Evolutionary conservation across 345 rosid genomes (phyloP), one percentile per base, ranked within the genome.

Genomic region (Brassica incana): DNA sequence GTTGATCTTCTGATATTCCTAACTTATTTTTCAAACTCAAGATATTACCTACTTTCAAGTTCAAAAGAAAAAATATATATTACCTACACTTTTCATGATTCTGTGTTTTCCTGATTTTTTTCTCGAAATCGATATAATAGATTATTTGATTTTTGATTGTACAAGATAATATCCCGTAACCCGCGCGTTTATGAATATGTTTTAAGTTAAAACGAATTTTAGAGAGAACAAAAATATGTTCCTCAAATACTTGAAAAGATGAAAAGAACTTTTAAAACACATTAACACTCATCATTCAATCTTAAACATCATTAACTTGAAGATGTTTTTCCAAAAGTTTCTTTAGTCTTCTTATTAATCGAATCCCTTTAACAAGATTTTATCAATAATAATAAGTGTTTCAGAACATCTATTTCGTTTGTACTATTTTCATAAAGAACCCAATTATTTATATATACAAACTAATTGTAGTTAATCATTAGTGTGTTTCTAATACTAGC

Each of bases 1-100:
- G 16, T 40, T 64, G 72, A 80, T 35, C 48, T 8, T 65, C 48
- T 8, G 29, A 15, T 65, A 7, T 65, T 7, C 68, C 2, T 33
- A 52, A 50, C 2, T 12, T 52, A n/a, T 15, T 33, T 64, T 33
- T 7, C 0, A 2, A 12, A 52, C 43, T 5, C 25, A n/a, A 70
- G 29, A 16, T 69, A 20, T 61, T 36, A 38, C 81, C 73, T 40
- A 78, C 67, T 78, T 65, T 29, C 32, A 29, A 29, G 32, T 29
- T 29, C 5, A 29, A 29, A 29, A 29, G 32, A 29, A 29, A 29
- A 29, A 29, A 4, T 4, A 29, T 23, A 29, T 0, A 29, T 29
- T 29, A 29, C 32, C 32, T 29, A 29, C 32, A 29, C 32, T 29
- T 29, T 29, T 29, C 32, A 29, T 29, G 32, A 60, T 54, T 65